Evolutionary conservation across 164 flowering plant species (phyloP).

Genomic region (Vitis riparia): DNA sequence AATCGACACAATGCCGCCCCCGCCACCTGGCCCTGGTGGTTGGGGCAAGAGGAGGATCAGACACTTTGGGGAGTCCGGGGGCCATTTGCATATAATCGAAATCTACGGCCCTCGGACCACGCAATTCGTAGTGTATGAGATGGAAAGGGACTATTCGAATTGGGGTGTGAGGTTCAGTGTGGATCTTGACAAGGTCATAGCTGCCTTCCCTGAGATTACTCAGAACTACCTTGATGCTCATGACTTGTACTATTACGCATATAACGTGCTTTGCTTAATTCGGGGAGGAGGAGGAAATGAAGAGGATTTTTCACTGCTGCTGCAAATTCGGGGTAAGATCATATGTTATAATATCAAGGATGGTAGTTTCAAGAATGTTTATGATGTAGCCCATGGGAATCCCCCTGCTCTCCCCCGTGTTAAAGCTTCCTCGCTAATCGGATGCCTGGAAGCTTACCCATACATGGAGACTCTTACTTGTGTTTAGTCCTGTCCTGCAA

Average conservation of each 20-base stretch:
- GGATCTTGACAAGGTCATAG: slow-evolving; percentile 7
- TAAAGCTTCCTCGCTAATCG: no score
- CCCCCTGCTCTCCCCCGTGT: no score
- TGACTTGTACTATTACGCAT: neutral
- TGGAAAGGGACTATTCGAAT: slow-evolving; percentile 19
- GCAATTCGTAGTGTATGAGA: slow-evolving; percentile 21
- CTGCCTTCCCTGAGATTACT: slow-evolving; percentile 11
- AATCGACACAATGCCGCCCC: neutral
- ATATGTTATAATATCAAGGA: slow-evolving; percentile 9
- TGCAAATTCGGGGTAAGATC: slow-evolving; percentile 10
- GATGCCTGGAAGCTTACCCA: no score
- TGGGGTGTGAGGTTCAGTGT: slow-evolving; percentile 26
- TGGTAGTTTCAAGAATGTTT: neutral
- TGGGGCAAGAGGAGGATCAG: neutral
- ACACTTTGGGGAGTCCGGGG: slow-evolving; percentile 26
- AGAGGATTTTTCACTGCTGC: slow-evolving; percentile 5
- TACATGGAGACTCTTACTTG: no score
- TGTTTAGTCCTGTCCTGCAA: no score
- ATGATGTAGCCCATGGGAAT: neutral
- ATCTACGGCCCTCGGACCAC: neutral
- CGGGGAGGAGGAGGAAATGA: slow-evolving; percentile 2
- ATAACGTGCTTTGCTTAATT: neutral
- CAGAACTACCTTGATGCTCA: neutral
- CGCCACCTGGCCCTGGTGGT: neutral
- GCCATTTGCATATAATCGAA: slow-evolving; percentile 24